Percentiles rank a stretch among this genome's conserved stretches.
Conservation (phyloP, 164 flowering plant species). For the Piper betle region DNA sequence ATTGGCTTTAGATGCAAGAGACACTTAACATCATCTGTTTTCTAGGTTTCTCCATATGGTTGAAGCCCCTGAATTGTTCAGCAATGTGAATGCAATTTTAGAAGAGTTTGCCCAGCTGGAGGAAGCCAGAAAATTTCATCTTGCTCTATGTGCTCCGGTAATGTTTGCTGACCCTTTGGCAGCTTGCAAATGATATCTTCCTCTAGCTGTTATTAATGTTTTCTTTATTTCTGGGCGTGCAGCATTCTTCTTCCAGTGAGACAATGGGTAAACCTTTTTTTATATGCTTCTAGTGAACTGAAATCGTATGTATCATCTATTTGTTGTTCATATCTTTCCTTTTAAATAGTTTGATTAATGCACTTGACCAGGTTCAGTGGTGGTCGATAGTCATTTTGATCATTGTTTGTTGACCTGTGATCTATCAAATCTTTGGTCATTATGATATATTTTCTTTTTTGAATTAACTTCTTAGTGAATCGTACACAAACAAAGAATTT, state of each 20-base stretch:
- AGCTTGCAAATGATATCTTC: background rate
- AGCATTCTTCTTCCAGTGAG: slow-evolving; percentile 13
- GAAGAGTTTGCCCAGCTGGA: slow-evolving; percentile 76
- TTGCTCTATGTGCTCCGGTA: slow-evolving; percentile 63
- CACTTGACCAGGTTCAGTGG: background rate
- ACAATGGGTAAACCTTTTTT: slow-evolving; percentile 22
- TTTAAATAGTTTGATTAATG: background rate
- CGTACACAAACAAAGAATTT: too few species aligned
- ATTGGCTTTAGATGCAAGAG: background rate
- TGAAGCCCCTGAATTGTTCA: slow-evolving; percentile 32
- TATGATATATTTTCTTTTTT: too few species aligned
- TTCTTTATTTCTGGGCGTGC: slow-evolving; percentile 22
- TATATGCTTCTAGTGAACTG: background rate
- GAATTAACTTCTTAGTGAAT: too few species aligned
- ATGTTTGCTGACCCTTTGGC: slow-evolving; percentile 1
- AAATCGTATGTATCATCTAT: background rate
- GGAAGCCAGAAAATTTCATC: slow-evolving; percentile 70
- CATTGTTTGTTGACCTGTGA: too few species aligned
- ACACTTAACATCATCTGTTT: slow-evolving; percentile 1
- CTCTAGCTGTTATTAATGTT: background rate
- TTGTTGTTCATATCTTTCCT: background rate
- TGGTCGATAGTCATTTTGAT: too few species aligned
- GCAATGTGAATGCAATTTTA: slow-evolving; percentile 22
- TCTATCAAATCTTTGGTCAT: too few species aligned
- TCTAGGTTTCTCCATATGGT: slow-evolving; percentile 54